phyloP scores from a whole-genome alignment of 345 rosid species.

The Dovyalis caffra region DNA sequence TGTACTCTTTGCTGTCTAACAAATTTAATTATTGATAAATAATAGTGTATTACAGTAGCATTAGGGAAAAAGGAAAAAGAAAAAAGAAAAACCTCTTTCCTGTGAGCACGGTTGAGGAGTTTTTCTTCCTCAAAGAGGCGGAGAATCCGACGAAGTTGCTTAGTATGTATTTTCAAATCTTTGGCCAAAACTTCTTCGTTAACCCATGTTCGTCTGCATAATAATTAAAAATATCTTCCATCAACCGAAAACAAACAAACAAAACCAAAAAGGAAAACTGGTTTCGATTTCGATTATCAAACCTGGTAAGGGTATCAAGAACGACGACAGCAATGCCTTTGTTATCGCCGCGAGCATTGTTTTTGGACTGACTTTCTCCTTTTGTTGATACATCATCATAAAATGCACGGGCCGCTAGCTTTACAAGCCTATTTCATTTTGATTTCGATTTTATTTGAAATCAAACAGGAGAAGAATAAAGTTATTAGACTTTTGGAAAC shows the following conservation, averaged over 20 bases:
- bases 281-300: neutral
- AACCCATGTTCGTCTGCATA: conserved; percentile 77
- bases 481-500: neutral
- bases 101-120: conserved; percentile 65
- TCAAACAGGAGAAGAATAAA: too few species aligned
- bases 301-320: conserved; percentile 82
- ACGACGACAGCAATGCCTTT: conserved; percentile 80
- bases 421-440: conserved; percentile 52
- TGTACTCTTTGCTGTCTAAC: conserved; percentile 82
- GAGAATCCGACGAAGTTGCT: conserved; percentile 74
- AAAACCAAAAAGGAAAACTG: neutral
- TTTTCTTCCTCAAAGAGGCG: conserved; percentile 79
- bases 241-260: neutral
- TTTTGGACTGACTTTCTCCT: conserved; percentile 74
- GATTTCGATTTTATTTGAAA: too few species aligned
- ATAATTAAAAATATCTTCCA: neutral
- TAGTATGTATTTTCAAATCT: conserved; percentile 71
- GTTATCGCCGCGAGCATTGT: conserved; percentile 57
- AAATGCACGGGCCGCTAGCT: conserved; percentile 73
- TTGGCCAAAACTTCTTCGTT: conserved; percentile 95
- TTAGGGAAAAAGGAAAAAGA: too few species aligned
- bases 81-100: conserved; percentile 61
- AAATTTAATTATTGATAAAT: neutral
- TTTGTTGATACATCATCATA: conserved; percentile 72
- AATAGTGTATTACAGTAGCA: neutral